phyloP scores from a whole-genome alignment of 2,329 filamentous ascomycete species.

The Fusarium sp. region DNA sequence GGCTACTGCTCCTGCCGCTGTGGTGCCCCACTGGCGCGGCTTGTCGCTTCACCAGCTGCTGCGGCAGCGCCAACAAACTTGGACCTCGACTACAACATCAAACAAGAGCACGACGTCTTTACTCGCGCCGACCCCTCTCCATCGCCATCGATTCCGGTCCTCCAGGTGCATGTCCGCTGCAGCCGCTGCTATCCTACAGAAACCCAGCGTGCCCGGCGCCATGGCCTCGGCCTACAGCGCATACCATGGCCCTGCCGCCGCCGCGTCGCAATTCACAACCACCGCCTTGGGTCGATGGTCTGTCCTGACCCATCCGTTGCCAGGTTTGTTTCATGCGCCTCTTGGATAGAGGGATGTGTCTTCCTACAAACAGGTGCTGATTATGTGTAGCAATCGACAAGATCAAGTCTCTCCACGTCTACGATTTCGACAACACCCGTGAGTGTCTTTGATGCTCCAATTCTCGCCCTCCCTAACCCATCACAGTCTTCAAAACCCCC shows the following conservation, averaged over 20 bases:
- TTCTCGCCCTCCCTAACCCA: not conserved
- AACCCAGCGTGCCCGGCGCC: slow-evolving; percentile 45
- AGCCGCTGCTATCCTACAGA: slow-evolving; percentile 37
- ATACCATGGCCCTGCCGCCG: slow-evolving; percentile 50
- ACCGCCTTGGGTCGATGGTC: slow-evolving; percentile 89
- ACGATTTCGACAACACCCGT: slow-evolving; percentile 98
- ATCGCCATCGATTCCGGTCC: not conserved
- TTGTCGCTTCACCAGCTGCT: slow-evolving; percentile 11
- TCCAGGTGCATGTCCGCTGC: slow-evolving; percentile 42
- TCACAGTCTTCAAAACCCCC: slow-evolving; percentile 86
- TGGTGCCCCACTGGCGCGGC: slow-evolving; percentile 25
- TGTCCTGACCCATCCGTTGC: slow-evolving; percentile 77
- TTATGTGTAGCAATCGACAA: slow-evolving; percentile 65
- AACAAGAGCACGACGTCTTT: slow-evolving; percentile 1
- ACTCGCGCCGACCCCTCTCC: not conserved
- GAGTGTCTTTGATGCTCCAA: slow-evolving; percentile 48
- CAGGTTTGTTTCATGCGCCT: slow-evolving; percentile 60
- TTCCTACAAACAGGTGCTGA: slow-evolving; percentile 26
- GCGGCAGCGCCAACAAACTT: slow-evolving; percentile 27
- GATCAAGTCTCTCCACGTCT: slow-evolving; percentile 87
- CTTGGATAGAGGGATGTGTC: not conserved
- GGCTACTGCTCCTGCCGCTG: not conserved
- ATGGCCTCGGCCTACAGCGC: slow-evolving; percentile 56
- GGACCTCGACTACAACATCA: slow-evolving; percentile 37
- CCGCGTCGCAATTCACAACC: slow-evolving; percentile 63